Evolutionary conservation across 306 rosid genomes (phyloP), one percentile per base, ranked within the genome.

Genomic region (Cucurbita ficifolia): DNA sequence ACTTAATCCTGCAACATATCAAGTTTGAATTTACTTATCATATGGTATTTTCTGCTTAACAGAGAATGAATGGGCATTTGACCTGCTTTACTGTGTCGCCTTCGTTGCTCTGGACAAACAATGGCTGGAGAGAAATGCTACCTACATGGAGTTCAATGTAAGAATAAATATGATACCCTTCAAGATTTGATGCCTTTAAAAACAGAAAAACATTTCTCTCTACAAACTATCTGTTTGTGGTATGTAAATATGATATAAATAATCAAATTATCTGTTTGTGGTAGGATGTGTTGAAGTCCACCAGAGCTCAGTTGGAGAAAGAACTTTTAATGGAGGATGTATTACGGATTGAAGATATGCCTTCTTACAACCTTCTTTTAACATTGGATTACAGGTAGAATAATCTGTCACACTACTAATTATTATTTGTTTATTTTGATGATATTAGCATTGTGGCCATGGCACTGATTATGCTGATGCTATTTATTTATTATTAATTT

Each of bases 91-190:
- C 74, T 90, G 96, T 57, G 92, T 88, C 58, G 96, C 98, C 29
- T 92, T 92, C 76, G 83, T 87, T 77, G 87, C 86, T 17, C 87
- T 90, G 96, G 96, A 92, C 83, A 88, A 87, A 57, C 96, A 86
- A 51, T 92, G 98, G 98, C 87, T 79, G 14, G 91, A 87, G 74
- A 88, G 84, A 78, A 87, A 90, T 71, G 98, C 98, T 46, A 86
- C 96, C 3, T 90, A 90, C 80, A 92, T 92, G 98, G 92, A 89
- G 78, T 92, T 92, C 75, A 92, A 92, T 78, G 98, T 92, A 72
- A 92, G 96, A 79, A 79, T 49, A 65, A 42, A 19, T 13, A 19
- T 70, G 29, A 49, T 50, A 4, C 10, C 18, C 59, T 48, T 49
- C 42, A 70, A n/a, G 76, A 38, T 24, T 29, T 43, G 53, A 38